Conservation (phyloP, 805 yeast species). For the Candida schatavii region DNA sequence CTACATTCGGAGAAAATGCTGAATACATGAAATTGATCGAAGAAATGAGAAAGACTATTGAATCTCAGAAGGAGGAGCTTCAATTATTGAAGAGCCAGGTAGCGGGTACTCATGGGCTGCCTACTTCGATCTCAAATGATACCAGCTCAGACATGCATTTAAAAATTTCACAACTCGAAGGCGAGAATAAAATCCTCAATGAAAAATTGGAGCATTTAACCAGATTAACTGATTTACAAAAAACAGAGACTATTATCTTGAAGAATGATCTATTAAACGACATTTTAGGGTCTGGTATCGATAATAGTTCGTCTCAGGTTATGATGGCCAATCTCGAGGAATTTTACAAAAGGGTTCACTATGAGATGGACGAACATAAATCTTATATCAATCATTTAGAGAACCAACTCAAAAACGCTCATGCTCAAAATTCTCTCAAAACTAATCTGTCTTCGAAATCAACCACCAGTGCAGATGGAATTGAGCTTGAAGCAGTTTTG, state of each 20-base stretch:
- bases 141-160: constrained; percentile 9
- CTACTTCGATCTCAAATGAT: neutral
- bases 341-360: constrained; percentile 42
- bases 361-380: constrained; percentile 58
- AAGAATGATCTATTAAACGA: constrained; percentile 60
- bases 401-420: constrained; percentile 40
- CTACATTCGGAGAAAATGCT: constrained; percentile 41
- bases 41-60: constrained; percentile 57
- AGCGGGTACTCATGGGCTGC: neutral
- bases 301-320: constrained; percentile 34
- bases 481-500: constrained; percentile 30
- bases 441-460: constrained; percentile 11
- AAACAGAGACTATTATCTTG: constrained; percentile 53
- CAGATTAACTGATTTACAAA: constrained; percentile 59
- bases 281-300: constrained; percentile 46
- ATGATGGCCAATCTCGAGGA: constrained; percentile 49
- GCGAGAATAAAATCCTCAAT: constrained; percentile 63
- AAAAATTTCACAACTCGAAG: constrained; percentile 33
- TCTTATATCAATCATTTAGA: constrained; percentile 62
- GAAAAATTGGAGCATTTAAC: constrained; percentile 70
- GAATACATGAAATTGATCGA: constrained; percentile 43
- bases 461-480: neutral
- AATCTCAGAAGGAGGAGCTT: constrained; percentile 55
- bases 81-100: constrained; percentile 27
- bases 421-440: constrained; percentile 13